Base-by-base conservation (phyloP, 768 basidiomycete species). In the Chalciporus piperatus region DNA sequence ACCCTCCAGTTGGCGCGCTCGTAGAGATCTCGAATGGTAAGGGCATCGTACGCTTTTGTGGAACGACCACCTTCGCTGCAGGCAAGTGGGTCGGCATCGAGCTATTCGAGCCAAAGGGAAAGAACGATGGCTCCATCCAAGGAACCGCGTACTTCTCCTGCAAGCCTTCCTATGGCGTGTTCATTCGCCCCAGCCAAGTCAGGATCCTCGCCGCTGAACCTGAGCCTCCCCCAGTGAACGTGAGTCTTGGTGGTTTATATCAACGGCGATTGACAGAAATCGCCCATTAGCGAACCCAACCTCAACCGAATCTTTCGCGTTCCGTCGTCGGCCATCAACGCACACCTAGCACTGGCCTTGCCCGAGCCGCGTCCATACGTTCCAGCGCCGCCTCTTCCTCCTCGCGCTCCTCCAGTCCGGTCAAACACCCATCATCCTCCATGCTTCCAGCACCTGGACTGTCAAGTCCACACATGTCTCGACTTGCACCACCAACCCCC, bases 1-100 rank as follows among this genome's bases (percentile, higher is more conserved):
- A 82, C 25, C 74, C 76, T 30, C 68, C 79, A 4, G 66, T 92
- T 43, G 88, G 89, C 28, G 79, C 92, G 4, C 79, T 89, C 49
- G 95, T 97, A 14, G 80, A 86, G 49, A 83, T 94, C 41, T 71
- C 86, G 0, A 84, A 85, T 35, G 94, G 95, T 16, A 78, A 83
- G 33, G 97, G 97, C 3, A 75, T 86, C 41, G 87, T 98, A 41
- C 80, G 94, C 20, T 99, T 93, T 76, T 80, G 78, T 45, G 97
- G 96, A 0, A 56, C 82, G 28, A 95, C 96, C 0, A 76, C 79
- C 2, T 98, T 98, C 67, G 81, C 90, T 19, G 70, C 83, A 2
- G 97, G 97, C 0, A 92, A 89, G 77, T 99, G 96, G 96, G 79
- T 97, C 45, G 97, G 97, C 10, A 83, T 98, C 47, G 94, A 96